phyloP scores from a whole-genome alignment of 495 filamentous ascomycete species.

The Aspergillus coremiiformis region DNA sequence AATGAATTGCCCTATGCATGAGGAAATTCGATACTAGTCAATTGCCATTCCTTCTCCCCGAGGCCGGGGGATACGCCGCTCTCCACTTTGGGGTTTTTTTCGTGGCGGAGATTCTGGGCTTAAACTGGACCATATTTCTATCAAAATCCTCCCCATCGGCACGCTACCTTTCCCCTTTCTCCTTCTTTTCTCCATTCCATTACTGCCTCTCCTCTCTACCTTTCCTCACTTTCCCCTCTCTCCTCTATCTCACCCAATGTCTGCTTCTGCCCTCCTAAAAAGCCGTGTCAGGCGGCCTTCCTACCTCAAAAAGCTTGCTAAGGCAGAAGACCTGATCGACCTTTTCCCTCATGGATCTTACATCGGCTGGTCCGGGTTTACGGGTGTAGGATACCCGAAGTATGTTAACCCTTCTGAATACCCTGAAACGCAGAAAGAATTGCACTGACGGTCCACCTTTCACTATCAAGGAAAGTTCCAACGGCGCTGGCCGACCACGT shows the following conservation, averaged over 20 bases:
- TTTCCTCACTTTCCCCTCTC: constrained; percentile 1
- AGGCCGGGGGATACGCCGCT: background rate
- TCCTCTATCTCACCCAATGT: constrained; percentile 20
- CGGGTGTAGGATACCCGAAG: constrained; percentile 87
- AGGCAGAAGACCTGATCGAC: constrained; percentile 70
- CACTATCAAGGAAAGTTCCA: constrained; percentile 60
- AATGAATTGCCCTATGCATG: background rate
- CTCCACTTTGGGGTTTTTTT: constrained; percentile 4
- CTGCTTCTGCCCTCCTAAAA: constrained; percentile 67
- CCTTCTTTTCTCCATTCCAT: constrained; percentile 13
- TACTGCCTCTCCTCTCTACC: constrained; percentile 10
- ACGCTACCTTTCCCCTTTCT: constrained; percentile 8
- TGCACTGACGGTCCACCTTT: background rate
- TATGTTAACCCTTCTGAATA: constrained; percentile 32
- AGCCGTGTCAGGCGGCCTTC: constrained; percentile 67
- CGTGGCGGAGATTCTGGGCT: constrained; percentile 8
- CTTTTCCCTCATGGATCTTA: constrained; percentile 77
- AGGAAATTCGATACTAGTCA: background rate
- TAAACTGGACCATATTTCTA: constrained; percentile 20
- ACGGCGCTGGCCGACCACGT: constrained; percentile 82
- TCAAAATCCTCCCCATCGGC: constrained; percentile 10
- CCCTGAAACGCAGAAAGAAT: background rate
- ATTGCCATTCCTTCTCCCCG: background rate
- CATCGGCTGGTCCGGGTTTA: constrained; percentile 88
- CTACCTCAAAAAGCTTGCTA: constrained; percentile 71